Evolutionary conservation across 768 basidiomycete species (phyloP), one percentile per base, ranked within the genome.

Genomic region (Leccinellum rugosiceps): DNA sequence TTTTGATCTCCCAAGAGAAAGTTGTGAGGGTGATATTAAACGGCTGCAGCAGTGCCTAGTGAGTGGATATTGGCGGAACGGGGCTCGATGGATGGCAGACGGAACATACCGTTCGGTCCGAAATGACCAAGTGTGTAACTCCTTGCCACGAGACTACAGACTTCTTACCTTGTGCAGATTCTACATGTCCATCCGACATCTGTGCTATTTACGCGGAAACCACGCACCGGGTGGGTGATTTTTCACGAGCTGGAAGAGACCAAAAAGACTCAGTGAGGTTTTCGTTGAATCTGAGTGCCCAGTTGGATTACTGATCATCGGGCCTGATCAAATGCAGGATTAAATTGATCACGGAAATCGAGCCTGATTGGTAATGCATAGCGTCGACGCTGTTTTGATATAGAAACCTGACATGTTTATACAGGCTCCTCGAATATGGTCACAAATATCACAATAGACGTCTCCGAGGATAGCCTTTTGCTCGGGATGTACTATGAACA

Each of bases 201-300:
- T 1, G 93, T 97, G 7, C 75, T 98, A 52, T 98, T 98, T 68
- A 97, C 93, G 0, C 77, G 97, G 44, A 94, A 92, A 66, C 91
- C 97, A 9, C 82, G 86, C 23, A 88, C 89, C 1, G 91, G 92
- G 7, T 98, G 94, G 92, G 91, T 99, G 4, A 78, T 99, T 9
- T 98, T 88, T 67, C 94, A 98, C 65, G 94, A 98, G 70, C 86
- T 97, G 77, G 88, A 98, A 65, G 96, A 98, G 72, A 98, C 97
- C 0, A 95, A 93, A 63, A 97, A 94, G 68, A 87, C 86, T 43
- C 95, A 92, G 91, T 92, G 64, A 65, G 90, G 70, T 44, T 23
- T 19, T 19, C 15, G 45, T 23, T 46, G 45, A 15, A 21, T 46
- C 21, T 21, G 21, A 15, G 28, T 6, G 25, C 15, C 7, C 23